Conservation (phyloP, 225 moss, liverwort and hornwort genomes). For the Straminergon stramineum region DNA sequence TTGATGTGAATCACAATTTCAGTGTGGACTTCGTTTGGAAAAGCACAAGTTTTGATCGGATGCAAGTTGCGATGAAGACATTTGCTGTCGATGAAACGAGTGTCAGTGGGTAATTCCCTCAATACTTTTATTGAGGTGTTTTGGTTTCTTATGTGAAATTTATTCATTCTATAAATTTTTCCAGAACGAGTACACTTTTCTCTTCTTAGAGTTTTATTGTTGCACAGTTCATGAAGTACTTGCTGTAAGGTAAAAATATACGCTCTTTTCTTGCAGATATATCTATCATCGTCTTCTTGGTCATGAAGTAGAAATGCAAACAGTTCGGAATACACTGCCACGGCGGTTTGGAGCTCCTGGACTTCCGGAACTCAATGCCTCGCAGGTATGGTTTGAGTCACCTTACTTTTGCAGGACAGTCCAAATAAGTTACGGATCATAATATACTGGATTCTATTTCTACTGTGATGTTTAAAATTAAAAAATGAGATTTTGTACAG, state of each 20-base stretch:
- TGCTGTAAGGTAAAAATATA: neutral
- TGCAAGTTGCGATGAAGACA: constrained; percentile 99
- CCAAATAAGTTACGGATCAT: neutral
- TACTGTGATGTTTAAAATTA: neutral
- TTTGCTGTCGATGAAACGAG: constrained; percentile 99
- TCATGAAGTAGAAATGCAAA: constrained; percentile 81
- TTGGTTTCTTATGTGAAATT: neutral
- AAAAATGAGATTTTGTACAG: neutral
- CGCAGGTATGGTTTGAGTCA: constrained; percentile 48
- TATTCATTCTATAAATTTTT: neutral
- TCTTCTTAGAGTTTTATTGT: neutral
- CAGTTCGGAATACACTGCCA: constrained; percentile 85
- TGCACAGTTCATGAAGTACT: neutral
- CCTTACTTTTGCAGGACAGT: neutral
- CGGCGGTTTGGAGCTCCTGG: constrained; percentile 95
- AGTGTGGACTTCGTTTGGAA: constrained; percentile 99
- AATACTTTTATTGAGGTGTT: neutral
- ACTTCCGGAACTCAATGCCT: constrained; percentile 89
- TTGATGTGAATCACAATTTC: constrained; percentile 96
- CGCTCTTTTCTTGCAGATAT: constrained; percentile 37
- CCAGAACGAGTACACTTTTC: neutral
- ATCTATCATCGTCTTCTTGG: constrained; percentile 97
- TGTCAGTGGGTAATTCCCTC: constrained; percentile 73
- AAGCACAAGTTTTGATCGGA: constrained; percentile 97
- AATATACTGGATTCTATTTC: neutral